Evolutionary conservation across 2,329 filamentous ascomycete species (phyloP).

Genomic region (Cryoendolithus antarcticus): DNA sequence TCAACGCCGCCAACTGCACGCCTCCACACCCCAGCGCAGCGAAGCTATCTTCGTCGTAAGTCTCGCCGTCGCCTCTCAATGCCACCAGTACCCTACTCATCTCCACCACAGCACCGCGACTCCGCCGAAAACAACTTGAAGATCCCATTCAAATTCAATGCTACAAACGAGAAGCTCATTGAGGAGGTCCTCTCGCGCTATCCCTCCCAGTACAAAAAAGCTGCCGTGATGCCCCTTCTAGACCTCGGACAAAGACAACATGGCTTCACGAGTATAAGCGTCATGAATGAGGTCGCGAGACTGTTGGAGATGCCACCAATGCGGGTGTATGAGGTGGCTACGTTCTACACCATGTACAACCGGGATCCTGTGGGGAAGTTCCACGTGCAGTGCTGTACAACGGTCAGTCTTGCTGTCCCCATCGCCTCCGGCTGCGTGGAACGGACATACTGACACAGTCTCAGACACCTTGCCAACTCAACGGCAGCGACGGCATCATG

Average conservation of each 20-base stretch:
- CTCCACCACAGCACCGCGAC: conserved; percentile 65
- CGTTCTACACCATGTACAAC: conserved; percentile 99
- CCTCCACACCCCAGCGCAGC: conserved; percentile 55
- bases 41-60: conserved; percentile 52
- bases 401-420: too few relatives aligned
- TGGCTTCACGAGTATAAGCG: conserved; percentile 94
- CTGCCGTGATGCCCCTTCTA: conserved; percentile 93
- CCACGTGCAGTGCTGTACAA: conserved; percentile 95
- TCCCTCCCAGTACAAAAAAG: conserved; percentile 98
- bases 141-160: conserved; percentile 90
- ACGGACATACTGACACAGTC: background rate
- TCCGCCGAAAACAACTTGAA: conserved; percentile 80
- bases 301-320: conserved; percentile 96
- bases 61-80: conserved; percentile 9
- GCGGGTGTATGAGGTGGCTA: conserved; percentile 97
- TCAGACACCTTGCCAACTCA: conserved; percentile 92
- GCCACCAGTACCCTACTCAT: background rate
- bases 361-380: conserved; percentile 88
- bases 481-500: conserved; percentile 85
- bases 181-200: conserved; percentile 95
- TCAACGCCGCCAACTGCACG: conserved; percentile 62
- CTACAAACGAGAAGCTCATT: conserved; percentile 82
- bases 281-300: conserved; percentile 98
- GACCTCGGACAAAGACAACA: conserved; percentile 96
- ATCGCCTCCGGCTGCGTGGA: too few relatives aligned